A percentile compares a stretch with the other conserved stretches of the same genome.
Conservation (phyloP, 306 rosid species). For the Mimosa bimucronata region DNA sequence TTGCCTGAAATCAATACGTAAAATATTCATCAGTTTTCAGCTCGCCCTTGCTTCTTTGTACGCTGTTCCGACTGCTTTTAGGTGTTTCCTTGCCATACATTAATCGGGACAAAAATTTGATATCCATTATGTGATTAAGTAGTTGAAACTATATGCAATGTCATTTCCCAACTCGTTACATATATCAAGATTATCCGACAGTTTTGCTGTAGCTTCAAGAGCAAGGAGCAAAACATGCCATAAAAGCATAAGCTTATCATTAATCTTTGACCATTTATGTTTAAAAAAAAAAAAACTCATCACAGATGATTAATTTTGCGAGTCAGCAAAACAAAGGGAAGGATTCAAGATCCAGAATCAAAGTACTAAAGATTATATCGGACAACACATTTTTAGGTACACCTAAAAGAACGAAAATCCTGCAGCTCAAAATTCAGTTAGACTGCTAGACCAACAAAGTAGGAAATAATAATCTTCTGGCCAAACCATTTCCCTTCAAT, state of each 20-base stretch:
- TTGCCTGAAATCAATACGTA: conserved; percentile 72
- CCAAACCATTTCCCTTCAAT: too few relatives aligned
- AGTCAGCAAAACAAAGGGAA: background rate
- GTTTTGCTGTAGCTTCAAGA: background rate
- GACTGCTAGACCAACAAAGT: background rate
- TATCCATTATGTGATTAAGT: background rate
- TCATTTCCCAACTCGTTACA: background rate
- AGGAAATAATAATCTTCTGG: background rate
- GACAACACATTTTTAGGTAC: background rate
- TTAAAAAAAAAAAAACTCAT: background rate
- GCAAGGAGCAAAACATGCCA: background rate
- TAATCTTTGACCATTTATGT: background rate
- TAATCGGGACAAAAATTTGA: background rate
- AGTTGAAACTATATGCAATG: background rate
- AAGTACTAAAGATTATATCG: background rate
- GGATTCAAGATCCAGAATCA: background rate
- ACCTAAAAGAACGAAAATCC: background rate
- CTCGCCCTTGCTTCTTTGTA: background rate
- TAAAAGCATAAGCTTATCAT: background rate
- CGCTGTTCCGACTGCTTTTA: background rate
- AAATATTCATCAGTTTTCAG: conserved; percentile 9
- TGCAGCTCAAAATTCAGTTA: background rate
- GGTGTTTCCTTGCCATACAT: background rate
- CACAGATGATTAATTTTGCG: background rate
- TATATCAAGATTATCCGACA: background rate